These are phyloP conservation scores for Apiospora phragmitis DNA, from an alignment of 2,329 filamentous ascomycete genomes.

Conservation along the genomic window DNA sequence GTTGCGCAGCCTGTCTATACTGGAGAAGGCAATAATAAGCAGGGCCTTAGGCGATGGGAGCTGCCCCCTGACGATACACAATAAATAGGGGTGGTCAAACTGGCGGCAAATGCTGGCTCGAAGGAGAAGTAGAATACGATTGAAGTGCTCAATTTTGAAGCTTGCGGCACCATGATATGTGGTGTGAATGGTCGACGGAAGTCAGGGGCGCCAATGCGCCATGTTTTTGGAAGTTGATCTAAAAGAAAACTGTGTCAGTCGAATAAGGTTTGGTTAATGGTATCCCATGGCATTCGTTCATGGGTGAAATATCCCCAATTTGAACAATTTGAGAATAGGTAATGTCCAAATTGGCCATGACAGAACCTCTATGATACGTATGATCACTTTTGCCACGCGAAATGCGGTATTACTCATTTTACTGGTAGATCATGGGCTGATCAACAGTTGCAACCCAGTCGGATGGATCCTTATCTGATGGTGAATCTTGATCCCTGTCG, in stretches of 20 bases:
- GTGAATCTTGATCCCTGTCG: background rate
- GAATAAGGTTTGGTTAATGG: background rate
- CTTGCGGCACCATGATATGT: background rate
- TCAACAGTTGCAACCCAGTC: background rate
- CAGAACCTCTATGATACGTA: background rate
- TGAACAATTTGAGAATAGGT: background rate
- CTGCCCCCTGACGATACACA: constrained; percentile 33
- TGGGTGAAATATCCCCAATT: background rate
- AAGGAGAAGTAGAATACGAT: background rate
- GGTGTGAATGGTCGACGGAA: background rate
- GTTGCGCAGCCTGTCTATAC: constrained; percentile 40
- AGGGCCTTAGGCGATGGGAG: constrained; percentile 32
- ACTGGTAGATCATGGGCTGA: background rate
- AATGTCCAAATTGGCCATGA: background rate
- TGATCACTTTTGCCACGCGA: background rate
- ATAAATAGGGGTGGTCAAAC: constrained; percentile 13
- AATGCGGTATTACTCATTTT: background rate
- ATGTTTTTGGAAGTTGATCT: background rate
- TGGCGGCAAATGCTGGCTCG: background rate
- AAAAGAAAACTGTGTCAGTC: background rate
- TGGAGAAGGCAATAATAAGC: background rate
- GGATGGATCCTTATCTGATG: constrained; percentile 6
- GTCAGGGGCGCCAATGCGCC: background rate
- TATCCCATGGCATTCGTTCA: background rate
- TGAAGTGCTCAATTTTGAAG: background rate